Conservation (phyloP, 2,329 filamentous ascomycete species). For the Colletotrichum scovillei region DNA sequence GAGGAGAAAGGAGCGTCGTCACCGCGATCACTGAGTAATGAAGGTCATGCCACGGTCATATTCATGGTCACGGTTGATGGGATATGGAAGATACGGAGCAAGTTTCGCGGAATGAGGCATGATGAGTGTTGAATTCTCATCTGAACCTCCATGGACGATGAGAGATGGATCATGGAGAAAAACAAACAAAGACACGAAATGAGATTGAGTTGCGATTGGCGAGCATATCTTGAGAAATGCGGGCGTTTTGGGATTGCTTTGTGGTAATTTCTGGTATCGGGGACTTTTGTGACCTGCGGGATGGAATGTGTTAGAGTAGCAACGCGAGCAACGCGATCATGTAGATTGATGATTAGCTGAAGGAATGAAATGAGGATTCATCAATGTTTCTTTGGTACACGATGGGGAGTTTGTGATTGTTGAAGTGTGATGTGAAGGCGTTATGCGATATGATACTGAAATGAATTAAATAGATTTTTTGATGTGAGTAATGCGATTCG, state of each 20-base stretch:
- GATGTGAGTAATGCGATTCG: no score
- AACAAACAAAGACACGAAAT: not conserved
- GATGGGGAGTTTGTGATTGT: no score
- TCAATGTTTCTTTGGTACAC: no score
- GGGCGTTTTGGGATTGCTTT: slow-evolving; percentile 19
- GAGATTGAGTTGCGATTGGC: slow-evolving; percentile 1
- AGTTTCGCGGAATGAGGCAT: no score
- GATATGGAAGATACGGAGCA: no score
- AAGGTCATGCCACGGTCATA: no score
- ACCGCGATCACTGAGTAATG: slow-evolving; percentile 37
- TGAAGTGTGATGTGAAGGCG: no score
- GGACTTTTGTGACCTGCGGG: not conserved
- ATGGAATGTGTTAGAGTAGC: slow-evolving; percentile 21
- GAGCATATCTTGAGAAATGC: slow-evolving; percentile 3
- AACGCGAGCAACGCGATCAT: slow-evolving; percentile 11
- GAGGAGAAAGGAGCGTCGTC: slow-evolving; percentile 49
- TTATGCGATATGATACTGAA: no score
- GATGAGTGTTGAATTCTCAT: no score
- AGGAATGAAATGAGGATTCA: not conserved
- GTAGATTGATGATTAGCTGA: slow-evolving; percentile 26
- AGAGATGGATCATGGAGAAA: not conserved
- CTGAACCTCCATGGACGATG: not conserved
- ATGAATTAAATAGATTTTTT: no score
- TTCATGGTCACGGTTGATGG: no score
- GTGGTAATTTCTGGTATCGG: not conserved